These are phyloP conservation scores for Aphanomyces euteiches DNA, from an alignment of 352 stramenopile genomes.

Conservation along the genomic window DNA sequence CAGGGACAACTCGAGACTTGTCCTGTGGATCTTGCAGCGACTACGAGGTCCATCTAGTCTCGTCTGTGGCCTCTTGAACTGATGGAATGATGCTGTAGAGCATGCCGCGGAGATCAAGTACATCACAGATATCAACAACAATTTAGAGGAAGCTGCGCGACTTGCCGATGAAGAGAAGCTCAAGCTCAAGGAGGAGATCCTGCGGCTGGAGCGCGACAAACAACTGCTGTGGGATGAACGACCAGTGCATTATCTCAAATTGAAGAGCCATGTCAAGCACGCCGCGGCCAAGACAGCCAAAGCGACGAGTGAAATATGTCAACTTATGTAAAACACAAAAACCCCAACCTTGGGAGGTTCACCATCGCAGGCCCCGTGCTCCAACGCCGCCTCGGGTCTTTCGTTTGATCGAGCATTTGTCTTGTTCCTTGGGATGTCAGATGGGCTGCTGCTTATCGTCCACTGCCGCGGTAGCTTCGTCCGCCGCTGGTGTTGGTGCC, in stretches of 20 bases:
- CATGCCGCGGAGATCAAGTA: constrained; percentile 57
- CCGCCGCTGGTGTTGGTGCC: not conserved
- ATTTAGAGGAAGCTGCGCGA: constrained; percentile 67
- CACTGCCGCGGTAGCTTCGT: constrained; percentile 1
- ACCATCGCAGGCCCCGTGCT: no score
- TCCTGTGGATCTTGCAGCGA: constrained; percentile 74
- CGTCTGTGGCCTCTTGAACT: not conserved
- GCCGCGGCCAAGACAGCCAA: constrained; percentile 30
- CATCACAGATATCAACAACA: constrained; percentile 69
- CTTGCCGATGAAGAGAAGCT: constrained; percentile 71
- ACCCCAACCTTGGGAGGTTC: no score
- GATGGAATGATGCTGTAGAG: constrained; percentile 5
- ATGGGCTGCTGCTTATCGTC: not conserved
- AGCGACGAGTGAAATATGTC: constrained; percentile 57
- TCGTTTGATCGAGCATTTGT: not conserved
- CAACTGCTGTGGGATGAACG: constrained; percentile 52
- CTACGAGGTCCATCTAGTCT: constrained; percentile 40
- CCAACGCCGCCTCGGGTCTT: no score
- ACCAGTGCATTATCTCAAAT: constrained; percentile 62
- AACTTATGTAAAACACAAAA: constrained; percentile 47
- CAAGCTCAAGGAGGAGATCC: constrained; percentile 60
- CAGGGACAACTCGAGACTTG: constrained; percentile 61
- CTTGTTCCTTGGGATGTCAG: not conserved
- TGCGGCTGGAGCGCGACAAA: constrained; percentile 58
- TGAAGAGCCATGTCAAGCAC: constrained; percentile 54